Base-by-base conservation (phyloP, 306 rosid species). In the Ammopiptanthus mongolicus region DNA sequence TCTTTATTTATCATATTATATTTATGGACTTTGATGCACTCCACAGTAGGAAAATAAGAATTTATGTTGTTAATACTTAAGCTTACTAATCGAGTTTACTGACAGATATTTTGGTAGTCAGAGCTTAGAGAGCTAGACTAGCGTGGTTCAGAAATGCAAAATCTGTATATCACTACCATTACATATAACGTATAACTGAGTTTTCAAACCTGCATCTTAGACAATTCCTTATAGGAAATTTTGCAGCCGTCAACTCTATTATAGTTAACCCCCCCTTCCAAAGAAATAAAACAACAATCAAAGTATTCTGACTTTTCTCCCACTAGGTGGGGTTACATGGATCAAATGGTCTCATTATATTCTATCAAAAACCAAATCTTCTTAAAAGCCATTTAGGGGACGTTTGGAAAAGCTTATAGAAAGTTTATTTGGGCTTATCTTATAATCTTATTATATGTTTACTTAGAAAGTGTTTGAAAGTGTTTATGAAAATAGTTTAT, bases 41-140 rank as follows among this genome's bases (percentile, higher is more conserved):
- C 62, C 62, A 22, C 17, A 0, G 33, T 29, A 51, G 55, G 61
- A 71, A 57, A 23, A 59, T 60, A 41, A 18, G 37, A 37, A 15
- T 65, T n/a, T 50, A 22, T 61, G n/a, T 5, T 71, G 25, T 47
- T 10, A 25, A 21, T 39, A 41, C 56, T 52, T 65, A 39, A 42
- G 31, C 51, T 42, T 42, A 50, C 17, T 36, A 18, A 48, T 8
- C 37, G 44, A 73, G 65, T 74, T 64, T 59, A 65, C 50, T 4
- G 23, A 48, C 57, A 18, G 42, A 37, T 50, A 57, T 37, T 74
- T 80, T 68, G 58, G 76, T 58, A 66, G 56, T 73, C 31, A n/a
- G 59, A 14, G 50, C 66, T 65, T 68, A 10, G 53, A 69, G 33
- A 39, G 28, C 69, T 77, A 46, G 75, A 22, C 15, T 60, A 46